Evolutionary conservation across 176 grass and related monocot genomes (phyloP), one percentile per base, ranked within the genome.

Genomic region (Musa schizocarpa): DNA sequence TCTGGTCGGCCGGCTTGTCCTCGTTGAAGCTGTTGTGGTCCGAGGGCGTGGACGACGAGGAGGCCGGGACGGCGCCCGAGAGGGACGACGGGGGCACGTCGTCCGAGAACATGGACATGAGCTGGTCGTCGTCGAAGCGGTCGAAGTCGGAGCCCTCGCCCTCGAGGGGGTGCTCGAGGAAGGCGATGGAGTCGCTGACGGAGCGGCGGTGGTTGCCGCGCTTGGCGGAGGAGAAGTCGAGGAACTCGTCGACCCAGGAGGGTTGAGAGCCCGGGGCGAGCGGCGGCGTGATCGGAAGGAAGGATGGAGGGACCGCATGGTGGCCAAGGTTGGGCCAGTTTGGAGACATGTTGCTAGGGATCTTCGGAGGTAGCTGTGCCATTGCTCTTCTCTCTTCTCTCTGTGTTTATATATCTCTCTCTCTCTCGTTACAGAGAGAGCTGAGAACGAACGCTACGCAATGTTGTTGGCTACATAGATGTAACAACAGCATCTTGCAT

Each of bases 1-100:
- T 17, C 57, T 17, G 57, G 17, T 54, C n/a, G 1, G 49, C 80
- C 19, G 54, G 50, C 84, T 87, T 85, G 65, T 86, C 89, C 72
- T 78, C 82, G 0, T 82, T 90, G 53, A 84, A 54, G 79, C 87
- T 90, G 76, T 92, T 90, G 72, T 90, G 79, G 53, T 92, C 89
- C 1, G 89, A 92, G 67, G 83, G 76, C 65, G 85, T 82, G 57
- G 78, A 80, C 67, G 78, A 53, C 19, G 69, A 80, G 27, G 34
- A 13, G 1, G 53, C 68, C 13, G 78, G 69, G 1, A 14, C 62
- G 9, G 56, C 51, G 0, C 8, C 24, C 8, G 49, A 58, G 54
- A 27, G 67, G 8, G 27, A 43, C 12, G 81, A 9, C 10, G 29
- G 53, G 9, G 80, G 74, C 48, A 84, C 50, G 57, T 87, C 83